These are phyloP conservation scores for Pseudonectria foliicola DNA, from an alignment of 2,329 filamentous ascomycete genomes.

Conservation along the genomic window DNA sequence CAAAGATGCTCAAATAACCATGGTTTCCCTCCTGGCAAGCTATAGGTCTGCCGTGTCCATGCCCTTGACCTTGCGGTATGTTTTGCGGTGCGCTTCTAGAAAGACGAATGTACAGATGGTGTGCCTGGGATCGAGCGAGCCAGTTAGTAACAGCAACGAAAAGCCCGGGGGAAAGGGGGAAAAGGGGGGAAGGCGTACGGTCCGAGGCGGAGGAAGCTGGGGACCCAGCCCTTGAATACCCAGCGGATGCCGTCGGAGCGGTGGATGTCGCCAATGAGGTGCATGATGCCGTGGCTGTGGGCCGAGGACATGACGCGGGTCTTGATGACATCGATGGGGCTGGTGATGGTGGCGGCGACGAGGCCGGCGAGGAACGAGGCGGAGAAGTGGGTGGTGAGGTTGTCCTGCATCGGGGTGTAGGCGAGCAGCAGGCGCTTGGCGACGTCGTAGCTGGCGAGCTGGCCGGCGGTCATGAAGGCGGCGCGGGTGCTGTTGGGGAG, in stretches of 20 bases:
- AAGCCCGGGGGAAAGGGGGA: not conserved
- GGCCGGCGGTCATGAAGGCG: conserved; percentile 79
- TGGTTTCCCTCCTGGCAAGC: conserved; percentile 4
- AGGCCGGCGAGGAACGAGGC: conserved; percentile 74
- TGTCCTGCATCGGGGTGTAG: conserved; percentile 61
- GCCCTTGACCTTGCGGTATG: conserved; percentile 54
- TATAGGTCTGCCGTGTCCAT: conserved; percentile 22
- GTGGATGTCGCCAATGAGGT: conserved; percentile 60
- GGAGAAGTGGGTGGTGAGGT: conserved; percentile 69
- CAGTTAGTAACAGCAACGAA: conserved; percentile 8
- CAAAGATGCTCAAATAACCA: not conserved
- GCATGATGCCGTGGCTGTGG: conserved; percentile 43
- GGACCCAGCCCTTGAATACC: conserved; percentile 89
- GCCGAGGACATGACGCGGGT: conserved; percentile 74
- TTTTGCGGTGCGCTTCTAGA: conserved; percentile 77
- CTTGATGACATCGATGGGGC: conserved; percentile 83
- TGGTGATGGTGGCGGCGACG: conserved; percentile 77
- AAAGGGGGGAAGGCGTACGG: conserved; percentile 39
- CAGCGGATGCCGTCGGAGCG: conserved; percentile 65
- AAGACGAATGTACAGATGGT: conserved; percentile 84
- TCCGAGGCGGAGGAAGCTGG: conserved; percentile 60
- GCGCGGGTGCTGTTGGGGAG: conserved; percentile 76
- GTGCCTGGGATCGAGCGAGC: conserved; percentile 47
- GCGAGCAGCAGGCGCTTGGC: conserved; percentile 67
- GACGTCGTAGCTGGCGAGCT: conserved; percentile 77